Evolutionary conservation across 192 early-diverging fungal species (phyloP), one percentile per base, ranked within the genome.

Genomic region (Coemansia sp.): DNA sequence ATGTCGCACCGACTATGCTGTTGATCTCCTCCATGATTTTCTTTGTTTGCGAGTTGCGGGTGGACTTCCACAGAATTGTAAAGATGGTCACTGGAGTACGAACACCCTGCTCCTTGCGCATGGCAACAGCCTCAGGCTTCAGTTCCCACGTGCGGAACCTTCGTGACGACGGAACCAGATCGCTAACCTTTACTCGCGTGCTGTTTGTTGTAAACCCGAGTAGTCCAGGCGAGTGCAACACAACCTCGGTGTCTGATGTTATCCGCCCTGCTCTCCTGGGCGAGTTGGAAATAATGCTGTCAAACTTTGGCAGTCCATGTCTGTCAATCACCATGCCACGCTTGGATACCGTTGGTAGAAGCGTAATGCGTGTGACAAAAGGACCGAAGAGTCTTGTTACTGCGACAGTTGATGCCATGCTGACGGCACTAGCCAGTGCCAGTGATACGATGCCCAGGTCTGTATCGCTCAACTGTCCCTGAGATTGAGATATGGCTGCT

Each of bases 11-110:
- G 9, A 80, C 54, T 43, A 80, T 42, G 17, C 48, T 63, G 40
- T 66, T 63, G 23, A 80, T 73, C 33, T 73, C 71, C 45, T 69
- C 54, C 77, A 80, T 63, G 21, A 62, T 44, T 25, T 37, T 53
- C 15, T 40, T 62, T 53, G 18, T 60, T 9, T 62, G 59, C 44
- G 63, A 57, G 60, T 47, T 53, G 37, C 45, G 41, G 17, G 52
- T 17, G 10, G 70, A 66, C 60, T 59, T 73, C 77, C 77, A 80
- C 57, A 73, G 19, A 14, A 80, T 69, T 4, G 71, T 80, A 56
- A 73, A 80, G 17, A 56, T 59, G 14, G 30, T 69, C 2, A 70
- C 46, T 3, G 67, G 71, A 10, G 63, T 66, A 19, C 42, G 23
- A 19, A 51, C 0, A 2, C 60, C 63, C 33, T 57, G 27, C 33